Evolutionary conservation across 2,329 filamentous ascomycete species (phyloP).

Genomic region (Xylaria hypoxylon): DNA sequence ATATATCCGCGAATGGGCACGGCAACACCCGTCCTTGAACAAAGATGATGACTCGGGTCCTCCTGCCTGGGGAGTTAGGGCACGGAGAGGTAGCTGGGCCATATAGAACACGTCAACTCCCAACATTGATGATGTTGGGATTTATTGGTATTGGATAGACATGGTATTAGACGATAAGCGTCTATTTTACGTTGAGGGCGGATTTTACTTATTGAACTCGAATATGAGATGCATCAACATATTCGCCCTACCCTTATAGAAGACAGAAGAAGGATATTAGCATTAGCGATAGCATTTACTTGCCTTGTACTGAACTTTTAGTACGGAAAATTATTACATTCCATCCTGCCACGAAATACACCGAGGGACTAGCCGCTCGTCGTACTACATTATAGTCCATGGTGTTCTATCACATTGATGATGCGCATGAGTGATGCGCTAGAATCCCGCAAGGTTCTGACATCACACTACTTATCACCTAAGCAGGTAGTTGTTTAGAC

Average conservation of each 20-base stretch:
- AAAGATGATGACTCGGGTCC: constrained; percentile 68
- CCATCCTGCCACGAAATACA: neutral
- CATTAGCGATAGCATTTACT: constrained; percentile 25
- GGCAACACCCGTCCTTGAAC: constrained; percentile 81
- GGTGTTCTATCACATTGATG: neutral
- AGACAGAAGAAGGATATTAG: constrained; percentile 17
- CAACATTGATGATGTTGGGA: constrained; percentile 18
- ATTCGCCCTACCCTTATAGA: constrained; percentile 9
- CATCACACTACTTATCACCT: neutral
- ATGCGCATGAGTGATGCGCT: neutral
- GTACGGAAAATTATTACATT: neutral
- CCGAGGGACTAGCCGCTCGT: neutral
- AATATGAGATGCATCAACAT: constrained; percentile 4
- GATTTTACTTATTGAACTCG: constrained; percentile 15
- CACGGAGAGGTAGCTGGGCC: constrained; percentile 78
- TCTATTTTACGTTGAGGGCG: constrained; percentile 18
- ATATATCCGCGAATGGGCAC: constrained; percentile 91
- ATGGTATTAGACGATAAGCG: constrained; percentile 23
- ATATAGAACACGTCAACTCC: constrained; percentile 56
- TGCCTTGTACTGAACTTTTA: constrained; percentile 1
- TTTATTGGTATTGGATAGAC: constrained; percentile 27
- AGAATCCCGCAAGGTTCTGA: neutral
- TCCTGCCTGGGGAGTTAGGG: constrained; percentile 76
- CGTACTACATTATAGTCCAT: constrained; percentile 5
- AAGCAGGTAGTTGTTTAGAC: neutral